Percentiles rank a stretch among this genome's conserved stretches.
phyloP scores from a whole-genome alignment of 345 rosid genomes.

The Raphanus raphanistrum region DNA sequence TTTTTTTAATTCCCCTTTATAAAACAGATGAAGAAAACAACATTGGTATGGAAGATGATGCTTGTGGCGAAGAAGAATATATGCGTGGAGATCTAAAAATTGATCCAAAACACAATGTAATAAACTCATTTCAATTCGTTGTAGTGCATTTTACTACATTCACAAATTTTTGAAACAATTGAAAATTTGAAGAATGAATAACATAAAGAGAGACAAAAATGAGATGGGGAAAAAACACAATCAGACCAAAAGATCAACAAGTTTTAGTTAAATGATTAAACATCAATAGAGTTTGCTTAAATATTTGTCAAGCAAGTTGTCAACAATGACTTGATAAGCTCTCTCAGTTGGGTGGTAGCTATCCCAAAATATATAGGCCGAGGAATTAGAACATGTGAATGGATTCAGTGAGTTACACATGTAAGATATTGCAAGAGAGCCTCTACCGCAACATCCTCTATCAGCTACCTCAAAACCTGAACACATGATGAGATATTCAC shows the following conservation, averaged over 20 bases:
- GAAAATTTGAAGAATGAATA: not conserved
- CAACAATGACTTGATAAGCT: slow-evolving; percentile 45
- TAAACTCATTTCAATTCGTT: not conserved
- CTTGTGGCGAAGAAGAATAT: slow-evolving; percentile 28
- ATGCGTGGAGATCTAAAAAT: slow-evolving; percentile 47
- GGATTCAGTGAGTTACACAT: slow-evolving; percentile 48
- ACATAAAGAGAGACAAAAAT: not conserved
- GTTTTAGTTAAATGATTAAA: not conserved
- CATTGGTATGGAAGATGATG: slow-evolving; percentile 28
- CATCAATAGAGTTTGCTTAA: not conserved
- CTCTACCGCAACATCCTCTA: slow-evolving; percentile 62
- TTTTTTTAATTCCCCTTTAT: not conserved
- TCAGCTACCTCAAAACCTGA: slow-evolving; percentile 49
- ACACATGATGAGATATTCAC: not conserved
- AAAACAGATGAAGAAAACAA: slow-evolving; percentile 25
- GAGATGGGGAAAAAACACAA: not conserved
- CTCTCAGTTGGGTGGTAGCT: slow-evolving; percentile 68
- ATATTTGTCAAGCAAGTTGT: slow-evolving; percentile 17
- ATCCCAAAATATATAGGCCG: slow-evolving; percentile 58
- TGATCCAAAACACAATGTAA: not conserved
- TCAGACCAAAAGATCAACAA: not conserved
- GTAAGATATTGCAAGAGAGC: slow-evolving; percentile 44
- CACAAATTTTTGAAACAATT: not conserved
- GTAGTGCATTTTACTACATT: not conserved
- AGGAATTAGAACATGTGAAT: slow-evolving; percentile 40